Percentiles rank a stretch among this genome's conserved stretches.
phyloP scores from a whole-genome alignment of 345 rosid species.

The Pelargonium nanum region DNA sequence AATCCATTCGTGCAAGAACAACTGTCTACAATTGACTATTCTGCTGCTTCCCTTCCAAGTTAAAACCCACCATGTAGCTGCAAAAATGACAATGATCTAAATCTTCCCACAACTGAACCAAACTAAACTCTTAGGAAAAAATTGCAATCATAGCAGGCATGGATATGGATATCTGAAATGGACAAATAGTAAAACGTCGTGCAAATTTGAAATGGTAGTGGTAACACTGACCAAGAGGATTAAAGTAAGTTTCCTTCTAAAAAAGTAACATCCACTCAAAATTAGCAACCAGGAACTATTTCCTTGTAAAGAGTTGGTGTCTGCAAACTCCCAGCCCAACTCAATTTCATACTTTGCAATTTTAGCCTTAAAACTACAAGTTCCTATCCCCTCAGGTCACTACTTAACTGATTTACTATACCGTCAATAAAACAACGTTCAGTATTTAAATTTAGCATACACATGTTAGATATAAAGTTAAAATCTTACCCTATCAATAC shows the following conservation, averaged over 20 bases:
- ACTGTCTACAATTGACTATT: background rate
- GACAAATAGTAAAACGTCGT: too few species aligned
- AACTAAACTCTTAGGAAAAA: background rate
- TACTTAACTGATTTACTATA: background rate
- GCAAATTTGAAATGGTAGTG: too few species aligned
- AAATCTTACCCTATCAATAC: background rate
- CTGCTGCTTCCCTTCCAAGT: background rate
- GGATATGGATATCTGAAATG: too few species aligned
- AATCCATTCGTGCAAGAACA: background rate
- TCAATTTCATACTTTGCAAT: background rate
- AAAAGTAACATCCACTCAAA: too few species aligned
- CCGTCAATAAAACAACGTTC: background rate
- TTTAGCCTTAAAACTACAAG: background rate
- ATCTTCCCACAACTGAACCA: background rate
- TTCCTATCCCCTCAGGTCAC: background rate
- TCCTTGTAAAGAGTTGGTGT: background rate
- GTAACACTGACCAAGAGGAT: too few species aligned
- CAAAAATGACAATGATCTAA: background rate
- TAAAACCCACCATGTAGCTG: background rate
- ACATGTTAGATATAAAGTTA: background rate
- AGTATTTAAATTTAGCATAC: too few species aligned
- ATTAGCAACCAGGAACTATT: background rate
- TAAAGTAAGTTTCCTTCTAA: background rate
- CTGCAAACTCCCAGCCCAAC: background rate
- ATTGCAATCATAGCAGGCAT: too few species aligned